These are phyloP conservation scores for Biancaea sappan DNA, from an alignment of 306 rosid species.

Conservation along the genomic window DNA sequence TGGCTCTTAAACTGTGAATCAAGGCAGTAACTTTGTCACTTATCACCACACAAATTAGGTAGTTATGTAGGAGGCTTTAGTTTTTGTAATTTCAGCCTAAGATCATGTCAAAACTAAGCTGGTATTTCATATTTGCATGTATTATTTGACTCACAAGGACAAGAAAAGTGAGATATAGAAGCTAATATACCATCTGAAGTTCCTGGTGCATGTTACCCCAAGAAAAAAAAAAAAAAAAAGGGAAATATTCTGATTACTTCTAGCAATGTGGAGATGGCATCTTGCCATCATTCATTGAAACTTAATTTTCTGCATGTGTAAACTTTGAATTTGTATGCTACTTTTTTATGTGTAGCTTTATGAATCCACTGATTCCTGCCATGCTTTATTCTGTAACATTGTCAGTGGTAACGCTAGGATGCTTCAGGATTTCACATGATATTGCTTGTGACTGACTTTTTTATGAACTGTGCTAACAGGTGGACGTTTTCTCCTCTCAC, in stretches of 20 bases:
- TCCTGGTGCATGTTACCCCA: slow-evolving; percentile 2
- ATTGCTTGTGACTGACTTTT: slow-evolving; percentile 32
- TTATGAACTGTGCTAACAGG: slow-evolving; percentile 53
- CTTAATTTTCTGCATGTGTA: neutral
- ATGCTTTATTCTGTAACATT: neutral
- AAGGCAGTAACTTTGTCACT: neutral
- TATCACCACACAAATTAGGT: neutral
- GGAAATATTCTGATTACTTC: neutral
- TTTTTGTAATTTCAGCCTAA: neutral
- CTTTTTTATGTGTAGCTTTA: neutral
- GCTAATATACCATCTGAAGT: neutral
- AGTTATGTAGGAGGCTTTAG: neutral
- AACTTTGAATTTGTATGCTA: neutral
- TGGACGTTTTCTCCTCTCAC: slow-evolving; percentile 82
- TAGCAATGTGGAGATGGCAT: neutral
- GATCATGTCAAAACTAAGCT: neutral
- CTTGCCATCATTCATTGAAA: neutral
- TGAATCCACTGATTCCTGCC: neutral
- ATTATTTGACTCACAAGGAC: neutral
- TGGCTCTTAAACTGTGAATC: neutral
- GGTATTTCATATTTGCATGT: neutral
- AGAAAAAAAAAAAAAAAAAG: no score
- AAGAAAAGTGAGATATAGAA: neutral
- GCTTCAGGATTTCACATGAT: neutral
- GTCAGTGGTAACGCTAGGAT: neutral